A percentile compares a stretch with the other conserved stretches of the same genome.
Conservation (phyloP, 2,329 filamentous ascomycete genomes). For the Nemania sp. region DNA sequence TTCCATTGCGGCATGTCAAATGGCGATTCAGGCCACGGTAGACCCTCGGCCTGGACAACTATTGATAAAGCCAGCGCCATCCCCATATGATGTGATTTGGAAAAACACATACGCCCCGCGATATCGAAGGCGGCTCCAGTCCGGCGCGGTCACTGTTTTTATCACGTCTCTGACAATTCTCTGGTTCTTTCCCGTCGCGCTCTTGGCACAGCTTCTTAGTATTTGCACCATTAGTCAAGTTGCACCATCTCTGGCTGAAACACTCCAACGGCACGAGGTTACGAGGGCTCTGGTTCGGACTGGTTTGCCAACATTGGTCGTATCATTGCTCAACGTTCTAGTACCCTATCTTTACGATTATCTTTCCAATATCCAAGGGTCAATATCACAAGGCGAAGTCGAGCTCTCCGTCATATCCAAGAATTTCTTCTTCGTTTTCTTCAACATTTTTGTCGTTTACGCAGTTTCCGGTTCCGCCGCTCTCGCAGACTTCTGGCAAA, state of each 20-base stretch:
- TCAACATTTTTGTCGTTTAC: conserved; percentile 98
- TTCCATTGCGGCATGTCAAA: conserved; percentile 90
- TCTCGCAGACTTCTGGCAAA: conserved; percentile 76
- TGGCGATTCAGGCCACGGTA: conserved; percentile 94
- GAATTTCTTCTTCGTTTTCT: conserved; percentile 99
- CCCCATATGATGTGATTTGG: conserved; percentile 95
- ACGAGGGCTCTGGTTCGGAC: conserved; percentile 84
- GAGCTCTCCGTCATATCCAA: conserved; percentile 96
- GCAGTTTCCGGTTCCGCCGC: conserved; percentile 83
- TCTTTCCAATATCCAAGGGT: conserved; percentile 90
- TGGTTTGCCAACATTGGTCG: conserved; percentile 84
- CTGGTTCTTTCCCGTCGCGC: conserved; percentile 86
- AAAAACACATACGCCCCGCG: conserved; percentile 88
- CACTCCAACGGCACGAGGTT: conserved; percentile 75
- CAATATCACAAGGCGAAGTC: conserved; percentile 94
- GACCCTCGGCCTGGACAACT: conserved; percentile 90
- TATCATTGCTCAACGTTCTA: conserved; percentile 87
- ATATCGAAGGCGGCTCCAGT: conserved; percentile 76
- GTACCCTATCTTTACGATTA: conserved; percentile 97
- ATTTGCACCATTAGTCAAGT: conserved; percentile 82
- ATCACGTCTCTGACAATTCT: conserved; percentile 87
- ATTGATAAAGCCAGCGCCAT: conserved; percentile 85
- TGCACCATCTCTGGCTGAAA: conserved; percentile 75
- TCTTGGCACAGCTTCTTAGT: conserved; percentile 82
- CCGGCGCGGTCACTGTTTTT: conserved; percentile 85